Evolutionary conservation across 805 yeast genomes (phyloP), one percentile per base, ranked within the genome.

Genomic region (Kuraishia borneana): DNA sequence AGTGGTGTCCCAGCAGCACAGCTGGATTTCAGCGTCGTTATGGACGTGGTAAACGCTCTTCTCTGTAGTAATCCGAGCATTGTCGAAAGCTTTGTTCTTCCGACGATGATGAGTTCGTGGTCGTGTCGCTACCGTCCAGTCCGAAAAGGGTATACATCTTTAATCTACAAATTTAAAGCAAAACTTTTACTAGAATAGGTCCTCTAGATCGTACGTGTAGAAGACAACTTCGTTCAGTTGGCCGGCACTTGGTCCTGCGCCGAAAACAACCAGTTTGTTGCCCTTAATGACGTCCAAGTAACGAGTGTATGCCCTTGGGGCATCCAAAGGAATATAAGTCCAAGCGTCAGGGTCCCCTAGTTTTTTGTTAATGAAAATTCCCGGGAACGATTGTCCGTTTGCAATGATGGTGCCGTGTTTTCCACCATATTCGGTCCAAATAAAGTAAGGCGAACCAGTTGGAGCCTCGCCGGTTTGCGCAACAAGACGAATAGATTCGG

Each of bases 1-100:
- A 83, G 61, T 7, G 69, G 64, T 0, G 92, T 80, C 39, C 97
- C 87, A 34, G 83, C 78, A 44, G 67, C 56, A 52, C 88, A 71
- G 16, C 28, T 25, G 28, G 28, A 25, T 16, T 25, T 25, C 16
- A 7, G 16, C 16, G 6, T 13, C 28, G 6, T 6, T 12, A 10
- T 25, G 13, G 28, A 12, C 16, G 28, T 12, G 16, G 13, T 10
- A 25, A 25, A 25, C 16, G 7, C 6, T 12, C 28, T 25, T 25
- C 8, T 25, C 28, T 25, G 28, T 12, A 25, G n/a, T n/a, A n/a
- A n/a, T n/a, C n/a, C n/a, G n/a, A n/a, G n/a, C n/a, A n/a, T n/a
- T n/a, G n/a, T n/a, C n/a, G n/a, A n/a, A n/a, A n/a, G n/a, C n/a
- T n/a, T n/a, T n/a, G n/a, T n/a, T n/a, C n/a, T n/a, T n/a, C n/a